Base-by-base conservation (phyloP, 2,329 filamentous ascomycete species). In the Trichophyton simii region DNA sequence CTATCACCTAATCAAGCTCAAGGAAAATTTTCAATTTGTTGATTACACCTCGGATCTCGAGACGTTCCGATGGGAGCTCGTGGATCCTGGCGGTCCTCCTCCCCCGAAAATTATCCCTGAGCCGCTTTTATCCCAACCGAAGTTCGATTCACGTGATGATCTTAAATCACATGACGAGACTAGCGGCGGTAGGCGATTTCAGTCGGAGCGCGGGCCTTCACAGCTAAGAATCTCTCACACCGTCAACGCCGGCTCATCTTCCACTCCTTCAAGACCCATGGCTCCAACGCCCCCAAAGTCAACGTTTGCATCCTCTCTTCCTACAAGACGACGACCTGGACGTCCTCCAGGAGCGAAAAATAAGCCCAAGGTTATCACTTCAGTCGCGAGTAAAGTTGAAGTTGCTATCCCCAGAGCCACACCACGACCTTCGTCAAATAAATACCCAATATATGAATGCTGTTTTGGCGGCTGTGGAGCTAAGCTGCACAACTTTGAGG, bases 401-500 rank as follows among this genome's bases (percentile, higher is more conserved):
- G 60, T 69, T 46, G 65, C 66, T 1, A 62, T 70, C 28, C 63
- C 65, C 4, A 44, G 57, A 1, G 63, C 59, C 31, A 63, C 62
- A 8, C 60, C 34, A 7, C 4, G 22, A 31, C 60, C 57, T 20
- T 44, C 61, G 34, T 54, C 61, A 63, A 20, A 63, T 65, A 58
- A 18, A 9, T n/a, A 72, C 59, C 68, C 65, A 57, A 76, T 81
- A 4, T 87, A 79, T 68, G 75, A 76, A 60, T 87, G 85, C 70
- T 70, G 74, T 48, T 87, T 84, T 84, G 71, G 77, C 59, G 70
- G 72, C 1, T 87, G 85, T 68, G 70, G 71, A 2, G 79, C 81
- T 0, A 77, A 84, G 64, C 72, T 87, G 3, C 84, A 87, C 70
- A 87, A 86, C 65, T 70, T 86, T 13, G 78, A 80, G 7, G 82